Percentiles rank a stretch among this genome's conserved stretches.
Evolutionary conservation across 495 filamentous ascomycete species (phyloP).

Genomic region (Neurospora sp.): DNA sequence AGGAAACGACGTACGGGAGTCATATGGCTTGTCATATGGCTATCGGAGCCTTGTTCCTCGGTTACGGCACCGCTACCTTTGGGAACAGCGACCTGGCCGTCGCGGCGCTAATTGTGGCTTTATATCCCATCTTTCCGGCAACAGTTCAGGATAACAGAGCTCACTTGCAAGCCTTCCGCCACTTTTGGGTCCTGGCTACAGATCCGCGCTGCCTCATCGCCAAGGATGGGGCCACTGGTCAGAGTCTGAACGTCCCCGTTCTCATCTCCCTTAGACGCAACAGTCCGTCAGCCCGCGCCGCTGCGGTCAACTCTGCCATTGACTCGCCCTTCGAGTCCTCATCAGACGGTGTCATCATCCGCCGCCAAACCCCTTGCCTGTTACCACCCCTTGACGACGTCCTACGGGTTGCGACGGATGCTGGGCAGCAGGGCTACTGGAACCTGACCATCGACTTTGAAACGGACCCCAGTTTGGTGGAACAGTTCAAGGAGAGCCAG

Average conservation of each 20-base stretch:
- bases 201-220: conserved; percentile 81
- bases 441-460: conserved; percentile 71
- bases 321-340: background rate
- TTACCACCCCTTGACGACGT: conserved; percentile 71
- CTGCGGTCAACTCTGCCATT: background rate
- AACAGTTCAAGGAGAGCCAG: conserved; percentile 64
- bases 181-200: conserved; percentile 92
- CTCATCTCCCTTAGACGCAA: conserved; percentile 24
- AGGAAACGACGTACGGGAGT: conserved; percentile 80
- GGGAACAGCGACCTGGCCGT: conserved; percentile 81
- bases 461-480: conserved; percentile 49
- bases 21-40: conserved; percentile 90
- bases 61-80: conserved; percentile 83
- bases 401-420: conserved; percentile 50
- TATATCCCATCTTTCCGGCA: conserved; percentile 87
- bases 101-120: conserved; percentile 76
- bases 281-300: conserved; percentile 14
- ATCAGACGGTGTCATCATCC: conserved; percentile 8
- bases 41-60: conserved; percentile 83
- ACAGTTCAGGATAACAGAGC: conserved; percentile 85
- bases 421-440: conserved; percentile 66
- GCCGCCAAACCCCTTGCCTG: conserved; percentile 59
- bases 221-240: conserved; percentile 71
- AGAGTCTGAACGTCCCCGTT: conserved; percentile 67
- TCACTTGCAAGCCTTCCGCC: conserved; percentile 92